Evolutionary conservation across 495 filamentous ascomycete species (phyloP), one percentile per base, ranked within the genome.

Genomic region (Xylaria bambusicola): DNA sequence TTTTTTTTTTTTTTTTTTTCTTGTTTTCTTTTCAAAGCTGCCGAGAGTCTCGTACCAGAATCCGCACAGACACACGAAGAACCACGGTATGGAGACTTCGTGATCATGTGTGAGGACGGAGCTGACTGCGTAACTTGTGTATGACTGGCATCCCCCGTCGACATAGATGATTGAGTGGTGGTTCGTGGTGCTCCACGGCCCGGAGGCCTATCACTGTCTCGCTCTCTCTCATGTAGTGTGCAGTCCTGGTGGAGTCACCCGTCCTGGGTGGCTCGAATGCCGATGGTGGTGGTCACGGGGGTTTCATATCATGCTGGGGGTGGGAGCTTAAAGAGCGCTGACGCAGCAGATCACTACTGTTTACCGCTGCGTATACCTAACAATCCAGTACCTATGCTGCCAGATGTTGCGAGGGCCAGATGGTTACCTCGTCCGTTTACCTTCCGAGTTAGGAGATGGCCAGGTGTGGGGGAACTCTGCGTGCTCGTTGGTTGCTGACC

Each of bases 71-170:
- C n/a, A n/a, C n/a, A n/a, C n/a, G n/a, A 33, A 33, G 6, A 33
- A 10, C 31, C 24, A 27, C 46, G 2, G 23, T 20, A 21, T 18
- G 4, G 5, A 17, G 35, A 53, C n/a, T 40, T 21, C 18, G 50
- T n/a, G n/a, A n/a, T n/a, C n/a, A n/a, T n/a, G n/a, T n/a, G n/a
- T n/a, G n/a, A n/a, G n/a, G n/a, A n/a, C 50, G 7, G 13, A 17
- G 52, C 52, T 54, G 52, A 54, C 52, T 54, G 50, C n/a, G 52
- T 24, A 15, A 47, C 45, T 44, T 18, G 24, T 42, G 35, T 21
- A 26, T 40, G 31, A 40, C 49, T 10, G 6, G 12, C 40, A n/a
- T n/a, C n/a, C 35, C 33, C 50, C n/a, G 20, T 27, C 1, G 7
- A 8, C 26, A 8, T 21, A 29, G 29, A 53, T 41, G 21, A 53